A percentile compares a stretch with the other conserved stretches of the same genome.
Conservation (phyloP, 1,284 basidiomycete genomes). For the Leccinum huronense region DNA sequence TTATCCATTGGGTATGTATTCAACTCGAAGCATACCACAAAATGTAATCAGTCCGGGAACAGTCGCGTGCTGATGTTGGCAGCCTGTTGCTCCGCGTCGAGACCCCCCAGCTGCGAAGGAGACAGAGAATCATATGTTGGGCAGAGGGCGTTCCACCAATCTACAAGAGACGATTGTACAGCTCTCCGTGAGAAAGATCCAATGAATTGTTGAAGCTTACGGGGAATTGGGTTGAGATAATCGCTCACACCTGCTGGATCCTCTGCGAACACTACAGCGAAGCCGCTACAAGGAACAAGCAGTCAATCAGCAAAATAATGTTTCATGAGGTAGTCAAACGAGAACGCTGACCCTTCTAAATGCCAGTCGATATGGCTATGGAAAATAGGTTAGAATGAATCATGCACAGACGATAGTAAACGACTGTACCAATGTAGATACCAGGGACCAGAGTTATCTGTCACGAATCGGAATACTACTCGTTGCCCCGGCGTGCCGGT, state of each 20-base stretch:
- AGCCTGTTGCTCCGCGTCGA: not conserved
- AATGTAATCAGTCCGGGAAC: not conserved
- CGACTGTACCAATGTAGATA: slow-evolving; percentile 40
- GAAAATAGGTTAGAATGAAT: not conserved
- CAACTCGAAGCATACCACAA: not conserved
- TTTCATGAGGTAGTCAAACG: not conserved
- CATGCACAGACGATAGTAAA: not conserved
- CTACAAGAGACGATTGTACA: not conserved
- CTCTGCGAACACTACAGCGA: slow-evolving; percentile 43
- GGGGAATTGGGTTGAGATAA: slow-evolving; percentile 17
- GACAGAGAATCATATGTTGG: not conserved
- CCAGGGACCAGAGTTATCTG: not conserved
- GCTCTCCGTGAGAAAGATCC: not conserved
- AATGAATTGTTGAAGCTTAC: slow-evolving; percentile 12
- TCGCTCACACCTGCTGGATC: slow-evolving; percentile 22
- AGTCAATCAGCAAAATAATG: slow-evolving; percentile 2
- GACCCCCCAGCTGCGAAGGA: not conserved
- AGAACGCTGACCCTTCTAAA: slow-evolving; percentile 35
- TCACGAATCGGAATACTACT: not conserved
- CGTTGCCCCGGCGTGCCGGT: not conserved
- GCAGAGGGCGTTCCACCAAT: not conserved
- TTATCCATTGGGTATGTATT: not conserved
- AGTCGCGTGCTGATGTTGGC: not conserved
- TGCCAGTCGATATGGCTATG: slow-evolving; percentile 49
- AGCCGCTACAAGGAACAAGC: slow-evolving; percentile 28